A percentile compares a stretch with the other conserved stretches of the same genome.
These are phyloP conservation scores for Zymoseptoria passerinii DNA, from an alignment of 2,329 filamentous ascomycete species.

Conservation along the genomic window DNA sequence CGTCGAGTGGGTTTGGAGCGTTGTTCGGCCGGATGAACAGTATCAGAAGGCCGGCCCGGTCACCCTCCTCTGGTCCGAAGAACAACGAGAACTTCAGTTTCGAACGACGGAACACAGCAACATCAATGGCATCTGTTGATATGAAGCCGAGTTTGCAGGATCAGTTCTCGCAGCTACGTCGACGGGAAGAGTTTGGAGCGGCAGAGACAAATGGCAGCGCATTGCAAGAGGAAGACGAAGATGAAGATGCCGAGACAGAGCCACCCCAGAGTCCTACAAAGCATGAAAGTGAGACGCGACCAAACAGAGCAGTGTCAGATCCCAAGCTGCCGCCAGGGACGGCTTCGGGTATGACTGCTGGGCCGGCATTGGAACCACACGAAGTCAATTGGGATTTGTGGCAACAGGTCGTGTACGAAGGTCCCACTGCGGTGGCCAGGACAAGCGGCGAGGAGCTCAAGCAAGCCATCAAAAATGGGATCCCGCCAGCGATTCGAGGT, in stretches of 20 bases:
- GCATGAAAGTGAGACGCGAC: conserved; percentile 25
- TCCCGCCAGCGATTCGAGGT: conserved; percentile 90
- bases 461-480: conserved; percentile 82
- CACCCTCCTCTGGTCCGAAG: conserved; percentile 27
- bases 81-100: conserved; percentile 11
- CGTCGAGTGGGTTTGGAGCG: conserved; percentile 83
- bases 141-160: conserved; percentile 37
- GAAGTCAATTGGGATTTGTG: conserved; percentile 98
- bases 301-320: neutral
- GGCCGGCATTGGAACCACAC: conserved; percentile 60
- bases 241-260: conserved; percentile 28
- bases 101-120: conserved; percentile 20
- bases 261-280: conserved; percentile 12
- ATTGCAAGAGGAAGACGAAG: conserved; percentile 11
- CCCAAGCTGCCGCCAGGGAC: conserved; percentile 70
- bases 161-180: conserved; percentile 39
- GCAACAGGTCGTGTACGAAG: conserved; percentile 93
- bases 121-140: conserved; percentile 16
- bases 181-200: conserved; percentile 36
- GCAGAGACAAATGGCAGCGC: conserved; percentile 11
- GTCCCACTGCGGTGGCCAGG: conserved; percentile 76
- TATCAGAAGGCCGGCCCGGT: conserved; percentile 50
- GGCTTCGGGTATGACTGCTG: conserved; percentile 69
- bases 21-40: conserved; percentile 55
- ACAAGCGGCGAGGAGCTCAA: conserved; percentile 87